These are phyloP conservation scores for Vitis riparia DNA, from an alignment of 164 flowering plant genomes.

Conservation along the genomic window DNA sequence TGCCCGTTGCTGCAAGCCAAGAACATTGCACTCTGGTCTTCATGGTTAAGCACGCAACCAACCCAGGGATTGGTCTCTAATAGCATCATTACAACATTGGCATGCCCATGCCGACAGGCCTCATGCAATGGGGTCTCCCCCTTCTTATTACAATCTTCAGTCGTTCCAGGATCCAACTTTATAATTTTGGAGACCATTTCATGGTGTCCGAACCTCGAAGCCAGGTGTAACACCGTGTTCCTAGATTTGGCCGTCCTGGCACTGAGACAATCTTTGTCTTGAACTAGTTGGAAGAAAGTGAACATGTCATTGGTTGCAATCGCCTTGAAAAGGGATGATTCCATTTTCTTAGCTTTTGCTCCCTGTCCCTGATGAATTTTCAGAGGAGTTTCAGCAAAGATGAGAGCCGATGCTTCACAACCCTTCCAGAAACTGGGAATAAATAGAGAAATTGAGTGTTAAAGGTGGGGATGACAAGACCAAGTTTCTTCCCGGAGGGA, in stretches of 20 bases:
- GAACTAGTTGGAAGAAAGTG: no score
- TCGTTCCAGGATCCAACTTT: constrained; percentile 15
- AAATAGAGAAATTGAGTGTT: no score
- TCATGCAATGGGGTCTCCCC: constrained; percentile 28
- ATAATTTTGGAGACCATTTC: constrained; percentile 20
- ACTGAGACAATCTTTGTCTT: no score
- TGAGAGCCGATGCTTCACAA: no score
- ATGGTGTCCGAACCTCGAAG: constrained; percentile 13
- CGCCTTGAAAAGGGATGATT: no score
- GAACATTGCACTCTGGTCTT: constrained; percentile 9
- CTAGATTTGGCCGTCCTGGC: not conserved
- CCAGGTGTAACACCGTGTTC: constrained; percentile 26
- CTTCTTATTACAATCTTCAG: constrained; percentile 14
- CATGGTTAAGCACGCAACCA: not conserved
- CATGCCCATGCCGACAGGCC: constrained; percentile 18
- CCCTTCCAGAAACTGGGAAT: no score
- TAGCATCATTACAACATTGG: not conserved
- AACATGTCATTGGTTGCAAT: no score
- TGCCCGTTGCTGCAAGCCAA: constrained; percentile 14
- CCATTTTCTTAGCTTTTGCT: no score
- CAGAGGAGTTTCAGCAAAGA: no score
- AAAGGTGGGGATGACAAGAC: no score
- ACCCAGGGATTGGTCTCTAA: constrained; percentile 8
- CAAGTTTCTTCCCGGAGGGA: no score
- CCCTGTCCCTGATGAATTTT: no score